Evolutionary conservation across 2,329 filamentous ascomycete species (phyloP), one percentile per base, ranked within the genome.

Genomic region (Aquanectria penicillioides): DNA sequence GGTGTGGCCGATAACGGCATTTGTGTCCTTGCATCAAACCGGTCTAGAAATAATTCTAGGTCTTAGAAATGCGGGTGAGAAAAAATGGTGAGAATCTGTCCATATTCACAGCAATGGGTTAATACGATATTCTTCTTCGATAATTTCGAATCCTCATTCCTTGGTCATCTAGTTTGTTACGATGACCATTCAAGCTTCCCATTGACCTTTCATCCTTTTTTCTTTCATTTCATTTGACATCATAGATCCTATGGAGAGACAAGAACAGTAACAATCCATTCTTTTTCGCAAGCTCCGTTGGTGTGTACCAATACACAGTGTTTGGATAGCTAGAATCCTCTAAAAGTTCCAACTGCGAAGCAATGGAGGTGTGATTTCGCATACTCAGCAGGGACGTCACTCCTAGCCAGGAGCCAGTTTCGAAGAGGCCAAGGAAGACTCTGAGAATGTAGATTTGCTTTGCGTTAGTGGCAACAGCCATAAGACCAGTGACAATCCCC

Each of bases 161-260:
- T n/a, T n/a, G n/a, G n/a, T n/a, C n/a, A n/a, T n/a, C n/a, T n/a
- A n/a, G n/a, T n/a, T n/a, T n/a, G n/a, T n/a, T n/a, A n/a, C n/a
- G n/a, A n/a, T n/a, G n/a, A n/a, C n/a, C n/a, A n/a, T n/a, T n/a
- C n/a, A n/a, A n/a, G n/a, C n/a, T n/a, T n/a, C n/a, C n/a, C n/a
- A n/a, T n/a, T n/a, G n/a, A n/a, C n/a, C n/a, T n/a, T n/a, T n/a
- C n/a, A n/a, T n/a, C n/a, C n/a, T n/a, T n/a, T n/a, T n/a, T n/a
- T n/a, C 75, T 59, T 80, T 77, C 12, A 81, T 66, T 36, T 79
- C 79, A 0, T 77, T 77, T 0, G 75, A 77, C 55, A 80, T 79
- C 75, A 80, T 80, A 5, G 74, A 72, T 1, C 77, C 78, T 1
- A 74, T 69, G 6, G 52, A 75, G 71, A 62, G 78, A 69, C 66